Evolutionary conservation across 2,329 filamentous ascomycete species (phyloP), one percentile per base, ranked within the genome.

Genomic region (Phaeosphaeriaceae sp.): DNA sequence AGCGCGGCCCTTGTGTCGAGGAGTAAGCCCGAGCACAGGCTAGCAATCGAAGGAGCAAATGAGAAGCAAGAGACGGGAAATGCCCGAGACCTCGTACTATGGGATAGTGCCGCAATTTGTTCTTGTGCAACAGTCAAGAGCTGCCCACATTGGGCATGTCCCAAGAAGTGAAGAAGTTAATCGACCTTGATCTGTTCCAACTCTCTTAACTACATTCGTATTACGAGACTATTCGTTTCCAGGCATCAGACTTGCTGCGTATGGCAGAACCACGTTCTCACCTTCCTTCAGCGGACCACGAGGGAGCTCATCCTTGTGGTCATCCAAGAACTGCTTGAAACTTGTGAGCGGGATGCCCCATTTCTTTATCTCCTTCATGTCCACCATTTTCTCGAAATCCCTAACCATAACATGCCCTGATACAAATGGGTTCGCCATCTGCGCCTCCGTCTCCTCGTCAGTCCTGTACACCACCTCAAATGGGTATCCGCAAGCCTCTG

Each of bases 301-400:
- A 40, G 35, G 35, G n/a, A 40, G 35, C 35, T 56, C 52, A 44
- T 61, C 50, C 53, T 59, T 63, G 44, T 68, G 58, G 40, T 61
- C 65, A 30, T 64, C 56, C 52, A 70, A 55, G 24, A 81, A 86
- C 21, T 73, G 64, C n/a, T 76, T 67, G 57, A 86, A 82, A 0
- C 73, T 80, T n/a, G 76, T 78, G 54, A 83, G 49, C 1, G 76
- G 71, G 32, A 85, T 69, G 0, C 76, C 78, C 77, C 76, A 83
- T 10, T 63, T 63, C 60, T 70, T 75, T 3, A 69, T 55, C 51
- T 69, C 64, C 11, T 70, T 66, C 51, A 65, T 53, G 53, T 83
- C 75, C 3, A 79, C 71, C 58, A 78, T 73, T 1, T 75, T 61
- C 0, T 64, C 63, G 69, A 80, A n/a, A 8, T 76, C 72, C 7